A percentile compares a stretch with the other conserved stretches of the same genome.
Conservation (phyloP, 2,329 filamentous ascomycete species). For the Truncatella angustata region DNA sequence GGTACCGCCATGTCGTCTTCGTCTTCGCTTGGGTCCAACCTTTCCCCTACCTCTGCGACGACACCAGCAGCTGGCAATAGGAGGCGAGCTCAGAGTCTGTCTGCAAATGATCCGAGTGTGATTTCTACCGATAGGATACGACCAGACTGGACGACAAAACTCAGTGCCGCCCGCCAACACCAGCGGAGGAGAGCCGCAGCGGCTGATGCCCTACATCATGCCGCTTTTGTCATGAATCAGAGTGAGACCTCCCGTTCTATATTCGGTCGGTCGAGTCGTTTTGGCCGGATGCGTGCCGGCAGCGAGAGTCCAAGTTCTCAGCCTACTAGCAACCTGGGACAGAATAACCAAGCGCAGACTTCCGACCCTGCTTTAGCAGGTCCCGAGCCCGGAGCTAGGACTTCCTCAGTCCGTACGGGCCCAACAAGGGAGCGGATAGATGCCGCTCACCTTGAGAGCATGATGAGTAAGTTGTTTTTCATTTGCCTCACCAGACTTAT, state of each 20-base stretch:
- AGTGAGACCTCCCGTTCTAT: constrained; percentile 49
- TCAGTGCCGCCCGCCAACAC: constrained; percentile 80
- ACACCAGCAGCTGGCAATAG: constrained; percentile 33
- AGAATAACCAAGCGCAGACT: constrained; percentile 24
- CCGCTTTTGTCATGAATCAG: constrained; percentile 84
- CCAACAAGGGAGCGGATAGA: constrained; percentile 25
- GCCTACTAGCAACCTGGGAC: constrained; percentile 14
- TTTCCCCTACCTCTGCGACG: constrained; percentile 39
- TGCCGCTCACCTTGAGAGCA: constrained; percentile 77
- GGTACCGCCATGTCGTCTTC: constrained; percentile 81
- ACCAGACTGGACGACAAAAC: constrained; percentile 91
- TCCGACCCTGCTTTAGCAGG: constrained; percentile 14
- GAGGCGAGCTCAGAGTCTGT: constrained; percentile 60
- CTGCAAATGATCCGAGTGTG: constrained; percentile 79
- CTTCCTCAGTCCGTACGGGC: constrained; percentile 25
- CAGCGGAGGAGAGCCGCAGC: constrained; percentile 84
- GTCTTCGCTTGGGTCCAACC: constrained; percentile 68
- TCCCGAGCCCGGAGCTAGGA: constrained; percentile 32
- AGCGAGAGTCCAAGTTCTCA: constrained; percentile 28
- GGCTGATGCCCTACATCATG: constrained; percentile 90
- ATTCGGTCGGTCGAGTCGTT: constrained; percentile 49
- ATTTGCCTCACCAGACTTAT: too few relatives aligned
- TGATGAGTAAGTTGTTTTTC: constrained; percentile 70
- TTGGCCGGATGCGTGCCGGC: constrained; percentile 53
- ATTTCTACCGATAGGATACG: constrained; percentile 90